Percentiles rank a stretch among this genome's conserved stretches.
Evolutionary conservation across 1,284 basidiomycete genomes (phyloP).

Genomic region (Fistulinella cinereoalba): DNA sequence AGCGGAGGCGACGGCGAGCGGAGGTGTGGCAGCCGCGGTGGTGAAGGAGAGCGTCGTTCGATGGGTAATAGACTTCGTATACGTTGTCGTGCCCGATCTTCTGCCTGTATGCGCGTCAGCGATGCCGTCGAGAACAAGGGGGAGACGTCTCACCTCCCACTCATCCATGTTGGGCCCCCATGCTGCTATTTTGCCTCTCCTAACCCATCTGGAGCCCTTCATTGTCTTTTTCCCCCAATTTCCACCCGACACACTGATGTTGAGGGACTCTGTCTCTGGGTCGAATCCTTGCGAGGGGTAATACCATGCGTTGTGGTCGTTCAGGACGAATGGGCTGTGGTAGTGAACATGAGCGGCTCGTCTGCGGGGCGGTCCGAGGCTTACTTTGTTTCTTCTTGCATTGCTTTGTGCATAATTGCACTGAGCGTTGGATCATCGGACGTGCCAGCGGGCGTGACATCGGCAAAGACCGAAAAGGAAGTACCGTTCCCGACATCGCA

Average conservation of each 20-base stretch:
- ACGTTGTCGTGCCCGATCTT: conserved; percentile 77
- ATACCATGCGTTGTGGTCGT: conserved; percentile 74
- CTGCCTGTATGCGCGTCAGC: conserved; percentile 47
- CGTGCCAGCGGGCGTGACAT: too few species aligned
- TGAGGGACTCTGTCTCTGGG: conserved; percentile 56
- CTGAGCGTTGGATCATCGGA: not conserved
- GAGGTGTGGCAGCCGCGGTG: conserved; percentile 56
- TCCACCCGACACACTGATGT: conserved; percentile 48
- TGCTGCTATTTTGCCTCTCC: conserved; percentile 69
- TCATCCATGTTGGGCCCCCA: conserved; percentile 80
- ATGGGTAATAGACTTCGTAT: conserved; percentile 62
- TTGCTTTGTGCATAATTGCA: conserved; percentile 27
- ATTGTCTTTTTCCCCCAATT: conserved; percentile 78
- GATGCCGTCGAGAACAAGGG: conserved; percentile 8
- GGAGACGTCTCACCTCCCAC: conserved; percentile 61
- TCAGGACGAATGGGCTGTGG: conserved; percentile 48
- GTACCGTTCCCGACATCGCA: too few species aligned
- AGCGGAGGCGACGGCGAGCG: conserved; percentile 58
- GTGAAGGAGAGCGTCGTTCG: conserved; percentile 55
- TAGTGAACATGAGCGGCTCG: conserved; percentile 5
- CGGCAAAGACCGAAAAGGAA: conserved; percentile 31
- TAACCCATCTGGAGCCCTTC: conserved; percentile 69
- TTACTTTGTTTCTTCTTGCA: conserved; percentile 34
- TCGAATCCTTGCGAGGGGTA: conserved; percentile 68
- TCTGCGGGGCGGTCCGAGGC: conserved; percentile 1